Conservation (phyloP, 1,284 basidiomycete genomes). For the Cronartium quercuum region DNA sequence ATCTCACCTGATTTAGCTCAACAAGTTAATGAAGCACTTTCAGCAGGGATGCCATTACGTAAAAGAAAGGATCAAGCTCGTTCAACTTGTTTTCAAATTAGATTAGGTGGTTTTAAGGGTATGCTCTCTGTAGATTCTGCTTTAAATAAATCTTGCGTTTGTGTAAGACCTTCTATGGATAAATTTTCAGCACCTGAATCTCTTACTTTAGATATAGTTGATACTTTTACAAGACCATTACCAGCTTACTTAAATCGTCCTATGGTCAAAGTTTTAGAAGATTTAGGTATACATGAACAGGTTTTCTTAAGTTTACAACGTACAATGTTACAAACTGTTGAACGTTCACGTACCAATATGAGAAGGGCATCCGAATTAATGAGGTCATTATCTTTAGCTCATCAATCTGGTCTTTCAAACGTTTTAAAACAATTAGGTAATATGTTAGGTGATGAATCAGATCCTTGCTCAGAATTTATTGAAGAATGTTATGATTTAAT, state of each 20-base stretch:
- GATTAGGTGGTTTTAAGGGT: conserved; percentile 69
- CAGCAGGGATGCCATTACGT: conserved; percentile 42
- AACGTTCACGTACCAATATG: conserved; percentile 58
- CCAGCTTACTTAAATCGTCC: conserved; percentile 52
- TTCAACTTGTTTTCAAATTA: conserved; percentile 59
- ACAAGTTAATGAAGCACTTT: conserved; percentile 55
- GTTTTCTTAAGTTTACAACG: conserved; percentile 60
- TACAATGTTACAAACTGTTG: conserved; percentile 54
- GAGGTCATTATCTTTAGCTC: conserved; percentile 56
- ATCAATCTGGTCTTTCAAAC: conserved; percentile 54
- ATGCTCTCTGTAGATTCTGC: conserved; percentile 61
- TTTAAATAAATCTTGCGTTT: conserved; percentile 56
- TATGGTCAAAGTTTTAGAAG: conserved; percentile 64
- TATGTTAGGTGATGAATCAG: conserved; percentile 55
- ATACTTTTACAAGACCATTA: conserved; percentile 58
- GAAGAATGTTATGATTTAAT: conserved; percentile 59
- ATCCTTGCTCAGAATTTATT: conserved; percentile 49
- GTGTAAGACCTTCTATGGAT: conserved; percentile 63
- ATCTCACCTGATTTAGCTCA: conserved; percentile 59
- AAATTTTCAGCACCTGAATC: conserved; percentile 62
- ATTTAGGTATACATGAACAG: conserved; percentile 57
- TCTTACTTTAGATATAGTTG: conserved; percentile 65
- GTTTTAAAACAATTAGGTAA: conserved; percentile 56
- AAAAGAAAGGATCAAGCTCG: conserved; percentile 33
- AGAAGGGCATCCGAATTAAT: conserved; percentile 55